Percentiles rank a stretch among this genome's conserved stretches.
Evolutionary conservation across 805 yeast species (phyloP).

Genomic region (Yarrowia hollandica): DNA sequence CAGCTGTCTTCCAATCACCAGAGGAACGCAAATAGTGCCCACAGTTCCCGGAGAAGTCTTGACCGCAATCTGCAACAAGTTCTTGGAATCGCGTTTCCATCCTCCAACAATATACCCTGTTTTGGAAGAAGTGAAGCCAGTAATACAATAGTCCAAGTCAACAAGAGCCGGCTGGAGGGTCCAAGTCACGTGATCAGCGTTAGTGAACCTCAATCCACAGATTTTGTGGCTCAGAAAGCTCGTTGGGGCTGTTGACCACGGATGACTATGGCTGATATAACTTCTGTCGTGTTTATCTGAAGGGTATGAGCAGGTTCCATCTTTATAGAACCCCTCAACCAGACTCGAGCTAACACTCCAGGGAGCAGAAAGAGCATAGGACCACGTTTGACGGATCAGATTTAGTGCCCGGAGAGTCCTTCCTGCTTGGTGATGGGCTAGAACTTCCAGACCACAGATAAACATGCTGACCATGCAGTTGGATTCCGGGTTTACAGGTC

Average conservation of each 20-base stretch:
- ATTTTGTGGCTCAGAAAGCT: background rate
- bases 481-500: constrained; percentile 5
- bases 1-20: background rate
- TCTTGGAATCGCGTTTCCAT: background rate
- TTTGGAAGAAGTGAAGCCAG: constrained; percentile 1
- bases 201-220: constrained; percentile 1
- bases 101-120: constrained; percentile 5
- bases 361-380: background rate
- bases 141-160: background rate
- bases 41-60: background rate
- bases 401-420: background rate
- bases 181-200: constrained; percentile 5
- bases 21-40: constrained; percentile 10
- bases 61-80: constrained; percentile 12
- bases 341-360: background rate
- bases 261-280: constrained; percentile 12
- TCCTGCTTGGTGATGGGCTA: constrained; percentile 6
- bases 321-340: constrained; percentile 7
- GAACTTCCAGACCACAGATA: background rate
- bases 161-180: background rate
- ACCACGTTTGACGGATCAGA: background rate
- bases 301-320: constrained; percentile 10
- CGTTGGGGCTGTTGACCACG: background rate
- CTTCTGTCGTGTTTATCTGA: background rate
- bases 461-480: constrained; percentile 5